Evolutionary conservation across 176 grass and related monocot species (phyloP).

Genomic region (Avena sativa): DNA sequence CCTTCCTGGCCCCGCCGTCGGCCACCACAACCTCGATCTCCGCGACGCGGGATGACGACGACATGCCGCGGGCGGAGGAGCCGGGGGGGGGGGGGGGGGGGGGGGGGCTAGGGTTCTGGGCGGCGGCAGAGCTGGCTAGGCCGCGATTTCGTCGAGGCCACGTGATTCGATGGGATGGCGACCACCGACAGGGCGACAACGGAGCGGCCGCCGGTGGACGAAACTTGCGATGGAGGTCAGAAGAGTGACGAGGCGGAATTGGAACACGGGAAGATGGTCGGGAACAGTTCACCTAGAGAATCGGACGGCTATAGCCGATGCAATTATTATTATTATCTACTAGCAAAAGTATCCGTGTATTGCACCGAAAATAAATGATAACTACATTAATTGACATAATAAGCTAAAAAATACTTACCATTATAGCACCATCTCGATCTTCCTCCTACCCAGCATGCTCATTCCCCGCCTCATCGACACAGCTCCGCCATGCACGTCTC

Average conservation of each 20-base stretch:
- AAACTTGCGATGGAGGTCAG: slow-evolving; percentile 13
- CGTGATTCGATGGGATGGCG: background rate
- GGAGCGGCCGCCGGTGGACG: slow-evolving; percentile 30
- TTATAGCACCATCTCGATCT: too few relatives aligned
- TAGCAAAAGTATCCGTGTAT: too few relatives aligned
- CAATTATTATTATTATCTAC: too few relatives aligned
- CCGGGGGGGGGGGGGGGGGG: background rate
- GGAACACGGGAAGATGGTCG: background rate
- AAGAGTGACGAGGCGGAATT: background rate
- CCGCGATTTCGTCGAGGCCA: slow-evolving; percentile 2
- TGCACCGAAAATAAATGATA: too few relatives aligned
- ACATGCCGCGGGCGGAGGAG: background rate
- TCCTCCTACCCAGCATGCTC: too few relatives aligned
- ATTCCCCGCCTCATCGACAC: too few relatives aligned
- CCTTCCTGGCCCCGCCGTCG: slow-evolving; percentile 34
- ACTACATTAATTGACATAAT: too few relatives aligned
- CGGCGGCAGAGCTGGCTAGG: background rate
- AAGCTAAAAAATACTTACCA: too few relatives aligned
- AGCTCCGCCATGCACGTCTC: too few relatives aligned
- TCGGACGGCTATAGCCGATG: background rate
- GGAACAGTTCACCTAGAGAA: background rate
- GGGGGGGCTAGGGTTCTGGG: background rate
- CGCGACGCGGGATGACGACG: slow-evolving; percentile 51
- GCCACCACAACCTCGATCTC: slow-evolving; percentile 90
- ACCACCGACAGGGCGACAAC: slow-evolving; percentile 44